Evolutionary conservation across 441 rosid genomes (phyloP).

Genomic region (Eutrema salsugineum): DNA sequence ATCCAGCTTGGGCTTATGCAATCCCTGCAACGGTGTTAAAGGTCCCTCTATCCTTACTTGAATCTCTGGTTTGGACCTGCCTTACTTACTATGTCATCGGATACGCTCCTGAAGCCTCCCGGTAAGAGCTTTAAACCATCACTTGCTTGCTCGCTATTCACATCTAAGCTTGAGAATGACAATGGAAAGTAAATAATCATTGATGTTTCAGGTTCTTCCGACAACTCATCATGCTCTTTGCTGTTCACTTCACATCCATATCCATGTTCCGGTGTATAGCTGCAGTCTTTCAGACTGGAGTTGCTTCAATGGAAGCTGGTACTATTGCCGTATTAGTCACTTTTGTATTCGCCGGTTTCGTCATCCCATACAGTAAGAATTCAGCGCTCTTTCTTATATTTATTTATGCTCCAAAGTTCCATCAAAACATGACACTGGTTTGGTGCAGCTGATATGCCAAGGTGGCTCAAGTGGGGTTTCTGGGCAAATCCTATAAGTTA

Average conservation of each 20-base stretch:
- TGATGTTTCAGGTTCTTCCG: slow-evolving; percentile 41
- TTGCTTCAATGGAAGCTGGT: slow-evolving; percentile 38
- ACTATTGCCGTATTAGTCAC: slow-evolving; percentile 31
- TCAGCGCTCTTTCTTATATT: neutral
- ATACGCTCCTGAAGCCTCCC: slow-evolving; percentile 36
- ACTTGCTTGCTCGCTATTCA: too few species aligned
- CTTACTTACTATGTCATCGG: slow-evolving; percentile 78
- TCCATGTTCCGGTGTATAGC: slow-evolving; percentile 50
- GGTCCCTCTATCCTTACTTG: slow-evolving; percentile 65
- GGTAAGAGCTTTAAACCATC: slow-evolving; percentile 33
- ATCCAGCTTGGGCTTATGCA: slow-evolving; percentile 90
- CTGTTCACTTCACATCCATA: slow-evolving; percentile 37
- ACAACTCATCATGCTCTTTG: slow-evolving; percentile 41
- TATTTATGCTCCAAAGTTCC: neutral
- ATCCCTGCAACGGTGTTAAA: slow-evolving; percentile 78
- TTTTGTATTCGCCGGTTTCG: slow-evolving; percentile 39
- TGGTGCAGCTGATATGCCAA: slow-evolving; percentile 46
- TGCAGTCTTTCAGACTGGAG: slow-evolving; percentile 38
- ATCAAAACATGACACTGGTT: neutral
- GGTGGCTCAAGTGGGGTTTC: slow-evolving; percentile 49
- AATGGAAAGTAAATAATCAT: neutral
- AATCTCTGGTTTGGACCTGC: slow-evolving; percentile 64
- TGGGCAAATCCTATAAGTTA: slow-evolving; percentile 45
- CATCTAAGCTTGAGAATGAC: neutral
- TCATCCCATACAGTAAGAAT: slow-evolving; percentile 36